These are phyloP conservation scores for Dictyostelium capitatum DNA, from an alignment of 78 protist species.

Conservation along the genomic window DNA sequence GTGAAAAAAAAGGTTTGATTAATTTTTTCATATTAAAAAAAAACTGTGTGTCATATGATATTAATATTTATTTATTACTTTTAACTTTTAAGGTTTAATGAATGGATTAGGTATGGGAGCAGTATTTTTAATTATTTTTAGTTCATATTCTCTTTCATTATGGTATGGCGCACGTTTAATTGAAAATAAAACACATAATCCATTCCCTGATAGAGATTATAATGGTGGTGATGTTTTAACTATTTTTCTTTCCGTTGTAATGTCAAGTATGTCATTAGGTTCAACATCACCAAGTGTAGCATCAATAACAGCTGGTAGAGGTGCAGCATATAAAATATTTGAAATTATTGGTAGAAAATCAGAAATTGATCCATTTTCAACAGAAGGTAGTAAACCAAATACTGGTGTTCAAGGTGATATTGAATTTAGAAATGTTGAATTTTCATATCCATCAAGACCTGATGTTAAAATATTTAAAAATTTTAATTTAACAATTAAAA, in stretches of 20 bases:
- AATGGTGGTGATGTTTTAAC: constrained; percentile 76
- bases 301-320: constrained; percentile 72
- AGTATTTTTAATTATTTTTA: constrained; percentile 60
- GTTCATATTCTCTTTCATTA: constrained; percentile 56
- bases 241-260: constrained; percentile 75
- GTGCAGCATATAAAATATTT: constrained; percentile 83
- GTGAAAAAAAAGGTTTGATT: constrained; percentile 58
- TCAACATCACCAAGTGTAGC: constrained; percentile 58
- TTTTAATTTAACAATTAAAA: constrained; percentile 53
- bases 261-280: constrained; percentile 83
- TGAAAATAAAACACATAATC: constrained; percentile 3
- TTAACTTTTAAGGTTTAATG: constrained; percentile 58
- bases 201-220: constrained; percentile 46
- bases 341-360: constrained; percentile 77
- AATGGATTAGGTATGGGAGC: constrained; percentile 79
- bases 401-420: constrained; percentile 62
- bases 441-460: constrained; percentile 85
- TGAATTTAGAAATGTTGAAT: constrained; percentile 70
- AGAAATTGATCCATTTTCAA: constrained; percentile 63
- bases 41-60: too few species aligned
- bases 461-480: constrained; percentile 68
- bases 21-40: too few species aligned
- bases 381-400: constrained; percentile 37
- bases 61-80: too few species aligned
- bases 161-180: constrained; percentile 85